Evolutionary conservation across 2,329 filamentous ascomycete genomes (phyloP).

Genomic region (Exophiala calicioides): DNA sequence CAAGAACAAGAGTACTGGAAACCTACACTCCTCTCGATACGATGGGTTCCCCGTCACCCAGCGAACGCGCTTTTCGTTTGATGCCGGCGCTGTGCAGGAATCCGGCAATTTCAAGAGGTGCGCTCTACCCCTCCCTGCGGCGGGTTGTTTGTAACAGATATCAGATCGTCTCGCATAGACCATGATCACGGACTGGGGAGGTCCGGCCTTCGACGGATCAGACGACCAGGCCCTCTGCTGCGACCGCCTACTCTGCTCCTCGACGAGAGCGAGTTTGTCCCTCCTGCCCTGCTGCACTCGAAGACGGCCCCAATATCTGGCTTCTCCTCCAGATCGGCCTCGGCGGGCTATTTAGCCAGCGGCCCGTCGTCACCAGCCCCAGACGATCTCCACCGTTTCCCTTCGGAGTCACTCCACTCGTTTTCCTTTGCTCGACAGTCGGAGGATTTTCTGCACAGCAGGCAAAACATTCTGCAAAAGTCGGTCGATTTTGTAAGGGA

Average conservation of each 20-base stretch:
- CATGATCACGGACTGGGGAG: slow-evolving; percentile 84
- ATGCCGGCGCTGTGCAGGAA: slow-evolving; percentile 66
- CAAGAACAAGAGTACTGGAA: slow-evolving; percentile 54
- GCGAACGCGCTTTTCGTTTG: slow-evolving; percentile 74
- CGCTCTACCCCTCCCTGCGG: slow-evolving; percentile 36
- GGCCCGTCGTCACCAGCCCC: slow-evolving; percentile 69
- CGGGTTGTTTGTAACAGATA: slow-evolving; percentile 13
- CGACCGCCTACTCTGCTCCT: slow-evolving; percentile 65
- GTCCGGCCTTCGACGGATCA: slow-evolving; percentile 88
- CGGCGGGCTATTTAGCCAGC: slow-evolving; percentile 53
- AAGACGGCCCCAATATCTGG: slow-evolving; percentile 70
- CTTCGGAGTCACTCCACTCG: slow-evolving; percentile 92
- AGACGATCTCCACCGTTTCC: slow-evolving; percentile 90
- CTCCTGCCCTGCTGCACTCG: slow-evolving; percentile 62
- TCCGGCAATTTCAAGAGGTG: slow-evolving; percentile 75
- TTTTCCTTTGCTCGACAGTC: slow-evolving; percentile 98
- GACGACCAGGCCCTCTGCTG: slow-evolving; percentile 71
- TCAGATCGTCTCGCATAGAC: slow-evolving; percentile 79
- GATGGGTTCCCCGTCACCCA: slow-evolving; percentile 60
- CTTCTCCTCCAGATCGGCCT: slow-evolving; percentile 47
- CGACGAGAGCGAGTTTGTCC: slow-evolving; percentile 62
- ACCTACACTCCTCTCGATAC: slow-evolving; percentile 45
- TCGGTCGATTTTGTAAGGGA: slow-evolving; percentile 97
- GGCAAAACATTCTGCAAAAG: slow-evolving; percentile 88
- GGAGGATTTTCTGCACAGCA: slow-evolving; percentile 85